These are phyloP conservation scores for Ophiocordyceps sinensis DNA, from an alignment of 2,329 filamentous ascomycete genomes.

Conservation along the genomic window DNA sequence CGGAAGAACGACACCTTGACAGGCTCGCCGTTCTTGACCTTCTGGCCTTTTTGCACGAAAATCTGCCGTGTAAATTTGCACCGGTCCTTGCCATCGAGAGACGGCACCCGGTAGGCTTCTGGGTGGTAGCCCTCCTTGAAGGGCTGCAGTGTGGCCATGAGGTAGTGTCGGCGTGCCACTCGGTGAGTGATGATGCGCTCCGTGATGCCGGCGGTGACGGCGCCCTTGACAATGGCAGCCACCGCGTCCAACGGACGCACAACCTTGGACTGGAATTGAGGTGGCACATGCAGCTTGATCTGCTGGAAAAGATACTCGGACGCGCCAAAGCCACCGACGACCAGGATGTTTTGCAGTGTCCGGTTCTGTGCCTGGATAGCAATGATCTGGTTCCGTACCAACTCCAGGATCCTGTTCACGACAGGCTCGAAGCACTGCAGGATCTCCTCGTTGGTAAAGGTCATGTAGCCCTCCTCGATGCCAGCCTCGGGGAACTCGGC, in stretches of 20 bases:
- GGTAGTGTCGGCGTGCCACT: conserved; percentile 92
- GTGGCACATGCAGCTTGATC: conserved; percentile 95
- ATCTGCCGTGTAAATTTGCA: conserved; percentile 99
- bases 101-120: conserved; percentile 93
- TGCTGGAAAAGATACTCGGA: conserved; percentile 99
- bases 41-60: conserved; percentile 95
- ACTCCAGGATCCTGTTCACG: conserved; percentile 88
- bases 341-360: conserved; percentile 84
- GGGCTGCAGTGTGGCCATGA: conserved; percentile 96
- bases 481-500: conserved; percentile 94
- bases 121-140: conserved; percentile 99
- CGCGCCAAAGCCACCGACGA: conserved; percentile 95
- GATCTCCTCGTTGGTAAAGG: conserved; percentile 98
- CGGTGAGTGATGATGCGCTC: conserved; percentile 94
- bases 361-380: conserved; percentile 97
- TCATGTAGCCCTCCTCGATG: conserved; percentile 99
- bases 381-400: conserved; percentile 96
- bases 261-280: conserved; percentile 96
- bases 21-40: conserved; percentile 97
- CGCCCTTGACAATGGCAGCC: conserved; percentile 94
- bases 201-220: conserved; percentile 93
- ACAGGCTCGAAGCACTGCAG: conserved; percentile 98
- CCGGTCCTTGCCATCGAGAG: conserved; percentile 88
- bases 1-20: conserved; percentile 98
- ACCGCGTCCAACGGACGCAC: conserved; percentile 98